Base-by-base conservation (phyloP, 805 yeast species). In the Candida schatavii region DNA sequence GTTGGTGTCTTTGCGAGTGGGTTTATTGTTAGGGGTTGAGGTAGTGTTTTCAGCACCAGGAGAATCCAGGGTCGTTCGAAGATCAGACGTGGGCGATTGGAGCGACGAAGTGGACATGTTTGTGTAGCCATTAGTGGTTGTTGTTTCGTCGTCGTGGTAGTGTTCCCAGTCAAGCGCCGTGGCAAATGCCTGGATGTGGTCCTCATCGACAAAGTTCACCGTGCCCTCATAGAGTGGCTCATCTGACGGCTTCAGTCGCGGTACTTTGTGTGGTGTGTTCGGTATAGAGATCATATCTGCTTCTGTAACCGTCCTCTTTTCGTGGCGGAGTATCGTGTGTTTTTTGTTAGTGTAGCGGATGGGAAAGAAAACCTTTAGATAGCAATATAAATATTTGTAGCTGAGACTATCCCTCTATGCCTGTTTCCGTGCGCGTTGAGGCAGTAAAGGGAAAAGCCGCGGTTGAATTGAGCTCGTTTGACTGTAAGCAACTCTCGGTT, bases 101-200 rank as follows among this genome's bases (percentile, higher is more conserved):
- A 33, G 20, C 4, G 39, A 36, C 3, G 41, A 29, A 10, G 41
- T 38, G 35, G 30, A 35, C 13, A 30, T 7, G 27, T 28, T 29
- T n/a, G 18, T 19, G 31, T 13, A n/a, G 15, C 26, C 36, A 15
- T 20, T 10, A 6, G 35, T 22, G 7, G 39, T 36, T 5, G 36
- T 21, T 21, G 21, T 26, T 11, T 34, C 39, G 14, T 39, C 32
- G 25, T 62, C 65, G 6, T 53, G 55, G 10, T 50, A 49, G 6
- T 62, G 66, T 14, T 66, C 71, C 67, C 70, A 68, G 5, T 54
- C 46, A 14, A 70, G 47, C 0, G 75, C 74, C 37, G 57, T 59
- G 9, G 72, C 74, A 52, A 70, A 70, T 19, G 64, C 61, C 22
- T 59, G 56, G 18, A 69, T 65, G 42, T 69, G 70, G 15, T 59